Base-by-base conservation (phyloP, 2,329 filamentous ascomycete genomes). In the Aphanocladium album region DNA sequence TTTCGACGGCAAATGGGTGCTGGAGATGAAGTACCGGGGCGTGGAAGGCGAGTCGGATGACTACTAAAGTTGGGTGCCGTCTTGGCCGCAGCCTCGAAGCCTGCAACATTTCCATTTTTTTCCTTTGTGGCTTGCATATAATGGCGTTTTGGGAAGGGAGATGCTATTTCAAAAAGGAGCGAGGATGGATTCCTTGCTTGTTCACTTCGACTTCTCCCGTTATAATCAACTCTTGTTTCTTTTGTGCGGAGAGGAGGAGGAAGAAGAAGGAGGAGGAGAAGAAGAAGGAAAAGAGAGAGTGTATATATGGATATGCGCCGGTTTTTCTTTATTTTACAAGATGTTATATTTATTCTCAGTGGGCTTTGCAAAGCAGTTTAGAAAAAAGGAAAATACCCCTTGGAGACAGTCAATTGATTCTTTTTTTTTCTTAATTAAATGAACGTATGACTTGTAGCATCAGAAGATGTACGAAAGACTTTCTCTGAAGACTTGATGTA, bases 1-100 rank as follows among this genome's bases (percentile, higher is more conserved):
- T 68, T 98, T 97, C 79, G 91, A 91, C 25, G 86, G 87, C 62
- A 85, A 87, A 65, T 98, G 93, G 93, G 87, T 95, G 64, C 80
- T 96, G 16, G 86, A 88, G 67, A 83, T 95, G 74, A 76, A 73
- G 62, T 84, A 83, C 62, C 76, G 76, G 21, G 75, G 77, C 41
- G 65, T 68, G 3, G 66, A 69, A 23, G 68, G 64, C 17, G 72
- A 69, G n/a, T 66, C 66, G 17, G 70, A 70, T 67, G 51, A 66
- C 30, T 57, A 41, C 35, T 61, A 52, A 60, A 9, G 27, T 16
- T n/a, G 23, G 8, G 46, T 16, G 16, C 16, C 3, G 23, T 35
- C 8, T 27, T 19, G 7, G 7, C 27, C 21, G 43, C 14, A 25
- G 6, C 27, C 25, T 35, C 41, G 14, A 46, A 19, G 19, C 39